Base-by-base conservation (phyloP, 2,329 filamentous ascomycete genomes). In the Cladosporium sp. region DNA sequence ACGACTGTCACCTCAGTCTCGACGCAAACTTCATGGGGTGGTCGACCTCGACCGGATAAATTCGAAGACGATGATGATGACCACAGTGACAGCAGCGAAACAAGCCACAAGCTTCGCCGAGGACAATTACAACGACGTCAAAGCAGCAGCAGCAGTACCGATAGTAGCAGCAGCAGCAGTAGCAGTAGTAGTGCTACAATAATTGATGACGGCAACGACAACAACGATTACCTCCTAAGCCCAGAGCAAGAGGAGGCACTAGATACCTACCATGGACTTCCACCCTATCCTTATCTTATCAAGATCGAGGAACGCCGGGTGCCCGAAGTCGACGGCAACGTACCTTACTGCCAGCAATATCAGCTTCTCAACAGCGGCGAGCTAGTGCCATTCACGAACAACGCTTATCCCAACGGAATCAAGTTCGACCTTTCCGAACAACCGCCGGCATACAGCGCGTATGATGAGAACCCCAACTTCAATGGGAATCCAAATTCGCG, bases 281-380 rank as follows among this genome's bases (percentile, higher is more conserved):
- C 58, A 4, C 60, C 72, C 59, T 74, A 73, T 34, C 87, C 88
- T 0, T 87, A 85, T 60, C 81, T 86, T 30, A 81, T 90, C 71
- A 90, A 90, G 76, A 82, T 91, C 55, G 86, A 89, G 74, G 88
- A 91, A 76, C 85, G 87, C 61, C 84, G 88, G 28, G 74, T 85
- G 21, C 77, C 80, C 8, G 66, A 68, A 15, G n/a, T n/a, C 8
- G 78, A 80, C 52, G 77, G 80, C 6, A 74, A 80, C 10, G 72
- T 80, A 60, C 85, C 88, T 1, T 90, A 89, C 74, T 91, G 88
- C 72, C 83, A 89, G 71, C 85, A 89, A 73, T 89, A 89, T 82
- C 80, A 85, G 68, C 80, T 90, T 14, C 77, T 87, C 64, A 76
- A 84, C 58, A 80, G 87, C 68, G 84, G 84, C 24, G 47, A 41